These are phyloP conservation scores for Backusella circina DNA, from an alignment of 192 early-diverging fungal genomes.

Conservation along the genomic window DNA sequence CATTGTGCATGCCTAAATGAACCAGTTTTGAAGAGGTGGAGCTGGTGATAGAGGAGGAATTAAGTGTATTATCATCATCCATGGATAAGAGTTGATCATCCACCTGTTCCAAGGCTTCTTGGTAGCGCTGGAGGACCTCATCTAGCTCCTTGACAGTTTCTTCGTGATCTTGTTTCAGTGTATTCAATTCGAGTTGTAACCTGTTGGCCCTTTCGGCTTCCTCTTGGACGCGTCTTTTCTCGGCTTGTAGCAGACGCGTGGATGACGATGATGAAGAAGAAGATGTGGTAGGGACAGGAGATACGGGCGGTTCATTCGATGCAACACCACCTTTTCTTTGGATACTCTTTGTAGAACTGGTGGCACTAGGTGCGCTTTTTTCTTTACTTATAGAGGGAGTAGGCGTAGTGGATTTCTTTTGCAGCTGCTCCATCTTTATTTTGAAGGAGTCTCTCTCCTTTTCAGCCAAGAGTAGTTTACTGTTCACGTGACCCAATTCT, in stretches of 20 bases:
- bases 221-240: slow-evolving; percentile 7
- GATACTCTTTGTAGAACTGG: background rate
- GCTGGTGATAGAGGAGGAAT: background rate
- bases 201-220: slow-evolving; percentile 1
- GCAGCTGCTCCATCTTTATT: slow-evolving; percentile 2
- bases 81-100: background rate
- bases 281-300: background rate
- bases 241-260: background rate
- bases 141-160: slow-evolving; percentile 19
- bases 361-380: background rate
- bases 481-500: slow-evolving; percentile 14
- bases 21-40: background rate
- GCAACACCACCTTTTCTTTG: background rate
- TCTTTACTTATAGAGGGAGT: background rate
- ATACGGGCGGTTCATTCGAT: background rate
- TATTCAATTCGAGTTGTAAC: background rate
- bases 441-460: slow-evolving; percentile 6
- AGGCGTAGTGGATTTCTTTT: background rate
- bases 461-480: slow-evolving; percentile 6
- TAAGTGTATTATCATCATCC: background rate
- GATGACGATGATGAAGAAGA: background rate
- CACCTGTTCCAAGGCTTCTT: slow-evolving; percentile 13
- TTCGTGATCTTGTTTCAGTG: background rate
- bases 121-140: slow-evolving; percentile 9
- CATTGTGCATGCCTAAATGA: background rate